Evolutionary conservation across 2,329 filamentous ascomycete genomes (phyloP), one percentile per base, ranked within the genome.

Genomic region (Emmonsia crescens): DNA sequence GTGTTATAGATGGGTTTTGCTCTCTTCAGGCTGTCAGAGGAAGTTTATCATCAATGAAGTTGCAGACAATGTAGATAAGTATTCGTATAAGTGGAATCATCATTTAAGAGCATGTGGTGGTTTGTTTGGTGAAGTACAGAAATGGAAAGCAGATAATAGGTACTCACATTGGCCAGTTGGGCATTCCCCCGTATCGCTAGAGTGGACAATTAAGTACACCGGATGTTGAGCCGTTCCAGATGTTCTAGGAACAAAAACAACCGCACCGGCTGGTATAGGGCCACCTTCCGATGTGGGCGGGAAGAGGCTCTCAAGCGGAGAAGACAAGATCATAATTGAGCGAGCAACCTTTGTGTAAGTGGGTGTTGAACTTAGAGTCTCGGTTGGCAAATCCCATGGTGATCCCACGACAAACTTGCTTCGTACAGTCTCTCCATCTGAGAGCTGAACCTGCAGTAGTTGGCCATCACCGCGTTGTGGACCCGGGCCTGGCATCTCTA

Each of bases 1-100:
- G 24, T 12, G 24, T 12, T 27, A 57, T 36, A 51, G 59, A 63
- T 63, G 19, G 29, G 29, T 16, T 33, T 33, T 51, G 73, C 75
- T 79, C 77, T 78, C 70, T 85, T 95, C 91, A 96, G 91, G 79
- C 87, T 90, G 86, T 93, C 87, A 93, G 88, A 91, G 85, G 83
- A 83, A 54, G 64, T 74, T 81, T 83, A 83, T 94, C 91, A 86
- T 95, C 92, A 96, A 88, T 83, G 82, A 76, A 79, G 78, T 88
- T 96, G 74, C 93, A 92, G 93, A 89, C 91, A 97, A 97, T 96
- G 93, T 97, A 96, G 93, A 96, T 97, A 97, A 97, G 92, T 92
- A 90, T 94, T 95, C 83, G 77, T 81, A 80, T 77, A 76, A 78
- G 83, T 77, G 77, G 76, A 68, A 82, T 96, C 92, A 97, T 96